Evolutionary conservation across 2,329 filamentous ascomycete species (phyloP).

Genomic region (Fusarium decemcellulare): DNA sequence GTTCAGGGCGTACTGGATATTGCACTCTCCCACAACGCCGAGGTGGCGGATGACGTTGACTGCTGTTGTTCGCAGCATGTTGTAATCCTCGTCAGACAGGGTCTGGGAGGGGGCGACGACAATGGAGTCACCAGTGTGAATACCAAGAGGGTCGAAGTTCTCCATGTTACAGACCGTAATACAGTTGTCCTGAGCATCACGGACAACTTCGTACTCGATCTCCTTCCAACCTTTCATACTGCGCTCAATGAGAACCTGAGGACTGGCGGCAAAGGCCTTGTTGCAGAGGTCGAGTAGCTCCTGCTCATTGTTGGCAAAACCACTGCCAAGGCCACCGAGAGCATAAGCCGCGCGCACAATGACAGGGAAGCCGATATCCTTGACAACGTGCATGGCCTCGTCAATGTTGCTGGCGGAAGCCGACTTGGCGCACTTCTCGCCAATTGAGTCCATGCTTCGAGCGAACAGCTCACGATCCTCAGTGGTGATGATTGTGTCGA

Average conservation of each 20-base stretch:
- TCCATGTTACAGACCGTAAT: slow-evolving; percentile 99
- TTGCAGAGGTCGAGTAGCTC: slow-evolving; percentile 91
- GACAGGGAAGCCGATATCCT: slow-evolving; percentile 94
- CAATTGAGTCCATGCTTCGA: slow-evolving; percentile 97
- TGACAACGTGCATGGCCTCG: slow-evolving; percentile 89
- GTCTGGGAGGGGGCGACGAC: slow-evolving; percentile 98
- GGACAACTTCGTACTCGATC: slow-evolving; percentile 98
- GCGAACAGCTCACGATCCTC: slow-evolving; percentile 98
- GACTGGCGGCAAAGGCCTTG: slow-evolving; percentile 94
- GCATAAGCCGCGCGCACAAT: slow-evolving; percentile 98
- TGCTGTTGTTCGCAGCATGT: slow-evolving; percentile 97
- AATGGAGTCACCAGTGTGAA: slow-evolving; percentile 98
- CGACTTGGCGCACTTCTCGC: slow-evolving; percentile 97
- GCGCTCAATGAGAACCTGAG: slow-evolving; percentile 95
- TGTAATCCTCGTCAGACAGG: slow-evolving; percentile 97
- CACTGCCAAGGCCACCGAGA: slow-evolving; percentile 93
- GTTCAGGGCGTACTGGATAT: slow-evolving; percentile 98
- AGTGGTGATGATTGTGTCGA: slow-evolving; percentile 98
- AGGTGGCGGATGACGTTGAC: slow-evolving; percentile 98
- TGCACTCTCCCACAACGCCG: slow-evolving; percentile 98
- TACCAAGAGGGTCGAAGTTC: slow-evolving; percentile 98
- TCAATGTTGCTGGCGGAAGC: slow-evolving; percentile 91
- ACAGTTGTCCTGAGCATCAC: slow-evolving; percentile 96
- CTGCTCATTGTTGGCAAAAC: slow-evolving; percentile 90
- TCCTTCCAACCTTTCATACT: slow-evolving; percentile 99